Conservation (phyloP, 164 flowering plant genomes). For the Dillenia turbinata region DNA sequence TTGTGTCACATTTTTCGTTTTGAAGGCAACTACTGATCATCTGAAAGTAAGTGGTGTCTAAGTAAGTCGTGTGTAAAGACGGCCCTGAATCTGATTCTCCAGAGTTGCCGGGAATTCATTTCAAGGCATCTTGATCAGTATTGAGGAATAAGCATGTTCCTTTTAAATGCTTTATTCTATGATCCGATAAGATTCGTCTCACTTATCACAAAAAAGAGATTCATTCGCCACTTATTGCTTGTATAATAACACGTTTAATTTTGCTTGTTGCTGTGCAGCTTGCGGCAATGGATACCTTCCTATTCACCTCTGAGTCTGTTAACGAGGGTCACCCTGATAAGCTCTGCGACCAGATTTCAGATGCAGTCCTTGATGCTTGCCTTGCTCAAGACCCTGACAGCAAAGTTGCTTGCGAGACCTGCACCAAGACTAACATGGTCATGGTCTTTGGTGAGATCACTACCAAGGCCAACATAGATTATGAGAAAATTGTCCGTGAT, state of each 20-base stretch:
- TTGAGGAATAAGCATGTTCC: too few relatives aligned
- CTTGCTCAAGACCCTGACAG: constrained; percentile 76
- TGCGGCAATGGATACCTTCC: constrained; percentile 63
- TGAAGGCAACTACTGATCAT: too few relatives aligned
- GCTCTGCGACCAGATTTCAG: constrained; percentile 84
- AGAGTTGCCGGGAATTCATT: too few relatives aligned
- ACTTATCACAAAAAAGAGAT: too few relatives aligned
- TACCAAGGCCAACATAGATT: constrained; percentile 67
- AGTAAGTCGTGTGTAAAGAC: too few relatives aligned
- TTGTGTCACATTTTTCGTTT: too few relatives aligned
- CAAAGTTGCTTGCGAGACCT: constrained; percentile 86
- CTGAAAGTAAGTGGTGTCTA: too few relatives aligned
- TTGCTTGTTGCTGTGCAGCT: constrained; percentile 21
- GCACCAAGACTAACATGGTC: constrained; percentile 90
- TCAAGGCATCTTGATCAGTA: too few relatives aligned
- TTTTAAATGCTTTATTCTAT: too few relatives aligned
- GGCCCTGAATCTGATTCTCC: too few relatives aligned
- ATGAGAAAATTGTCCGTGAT: constrained; percentile 81
- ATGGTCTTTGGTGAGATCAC: constrained; percentile 88
- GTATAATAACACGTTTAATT: background rate
- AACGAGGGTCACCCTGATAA: constrained; percentile 93
- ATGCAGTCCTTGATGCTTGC: constrained; percentile 86
- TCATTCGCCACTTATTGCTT: too few relatives aligned
- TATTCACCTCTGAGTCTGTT: constrained; percentile 81
- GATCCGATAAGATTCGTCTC: too few relatives aligned